Base-by-base conservation (phyloP, 345 rosid genomes). In the Corymbia maculata region DNA sequence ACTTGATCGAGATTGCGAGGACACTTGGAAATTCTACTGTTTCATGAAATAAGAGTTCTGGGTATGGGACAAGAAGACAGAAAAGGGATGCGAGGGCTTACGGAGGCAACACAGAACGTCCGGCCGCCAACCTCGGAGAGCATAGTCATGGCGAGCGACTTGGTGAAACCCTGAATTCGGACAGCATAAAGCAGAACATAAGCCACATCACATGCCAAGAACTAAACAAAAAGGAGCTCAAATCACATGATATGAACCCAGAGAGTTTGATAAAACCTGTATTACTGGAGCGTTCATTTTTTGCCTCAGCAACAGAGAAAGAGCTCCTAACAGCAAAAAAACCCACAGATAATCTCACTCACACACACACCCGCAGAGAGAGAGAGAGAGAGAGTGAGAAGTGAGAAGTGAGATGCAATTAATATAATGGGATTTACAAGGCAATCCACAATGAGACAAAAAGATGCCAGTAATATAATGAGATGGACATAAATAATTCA, bases 61-160 rank as follows among this genome's bases (percentile, higher is more conserved):
- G 30, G 66, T n/a, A 59, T 26, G 30, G 66, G 66, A 26, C 66
- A 26, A 59, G 66, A 59, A 59, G 68, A 59, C 68, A 36, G 15
- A 59, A 26, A 59, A 59, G 68, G 32, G 68, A 59, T 6, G 15
- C 28, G 32, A 59, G 24, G 84, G 89, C 96, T 92, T 85, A 96
- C 99, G 86, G 99, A 98, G 8, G 98, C 99, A 49, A 98, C 99
- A 90, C 96, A 95, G 86, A 97, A 97, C 51, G 98, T 97, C 94
- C 96, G 96, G 93, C 97, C 99, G 32, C 99, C 99, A 88, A 97
- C 96, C 94, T 97, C 99, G 14, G 99, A 97, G 6, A 96, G 93
- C 87, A 96, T 94, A 28, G 99, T 97, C 96, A 97, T 96, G 80
- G 97, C 98, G 47, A 97, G 94, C 13, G 99, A 97, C 95, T 97